Evolutionary conservation across 2,329 filamentous ascomycete genomes (phyloP), one percentile per base, ranked within the genome.

Genomic region (Cladophialophora bantiana): DNA sequence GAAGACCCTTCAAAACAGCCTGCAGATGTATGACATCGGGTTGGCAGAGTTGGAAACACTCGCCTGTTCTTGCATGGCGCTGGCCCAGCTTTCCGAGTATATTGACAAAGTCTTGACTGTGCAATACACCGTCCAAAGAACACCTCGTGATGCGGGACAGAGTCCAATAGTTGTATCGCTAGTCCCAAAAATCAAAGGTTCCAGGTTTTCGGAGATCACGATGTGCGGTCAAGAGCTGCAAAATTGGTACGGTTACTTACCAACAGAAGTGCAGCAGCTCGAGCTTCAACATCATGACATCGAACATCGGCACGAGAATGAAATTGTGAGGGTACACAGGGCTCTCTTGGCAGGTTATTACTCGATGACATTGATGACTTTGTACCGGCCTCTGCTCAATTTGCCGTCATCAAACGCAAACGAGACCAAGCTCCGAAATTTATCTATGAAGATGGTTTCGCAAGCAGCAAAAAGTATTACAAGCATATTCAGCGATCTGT

Each of bases 391-490:
- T 31, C 34, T 68, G 48, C 13, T 64, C 20, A 61, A 57, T 32
- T 58, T 60, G 50, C 45, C 40, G 7, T 53, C 20, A 3, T 53
- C 59, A 1, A 36, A 7, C 10, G 18, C 36, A 26, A 32, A 56
- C 9, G 59, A 62, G n/a, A 31, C 48, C 34, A 50, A 57, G 31
- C 35, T 65, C 26, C 48, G 48, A n/a, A 42, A 15, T n/a, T 7
- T 18, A 1, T 50, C 67, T 1, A 50, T 59, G 50, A 65, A 61
- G 48, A 57, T 64, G 48, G 58, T 68, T 18, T 63, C 55, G 12
- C 62, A 92, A 67, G 91, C 94, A 1, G 93, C 94, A 1, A 86
- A 88, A 67, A 90, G 94, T 71, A 97, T 96, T 74, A 97, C 94
- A 1, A 87, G 86, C 64, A 94, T 96, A 78, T 91, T 91, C 0